Conservation (phyloP, 805 yeast species). For the Starmerella apis region DNA sequence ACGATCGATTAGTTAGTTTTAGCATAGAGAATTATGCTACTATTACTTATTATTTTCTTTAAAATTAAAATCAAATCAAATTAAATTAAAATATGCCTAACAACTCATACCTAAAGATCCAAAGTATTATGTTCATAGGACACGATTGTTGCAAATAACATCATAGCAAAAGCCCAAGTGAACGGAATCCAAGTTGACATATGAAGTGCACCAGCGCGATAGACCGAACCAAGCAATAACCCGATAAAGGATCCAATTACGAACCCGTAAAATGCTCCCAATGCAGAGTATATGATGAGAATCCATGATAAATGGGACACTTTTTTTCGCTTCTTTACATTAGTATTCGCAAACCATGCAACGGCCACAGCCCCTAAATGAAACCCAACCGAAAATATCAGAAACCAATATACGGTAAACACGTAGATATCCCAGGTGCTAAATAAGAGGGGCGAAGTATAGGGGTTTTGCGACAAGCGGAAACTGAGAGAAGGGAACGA, state of each 20-base stretch:
- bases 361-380: conserved; percentile 55
- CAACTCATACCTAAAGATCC: conserved; percentile 9
- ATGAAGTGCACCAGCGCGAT: conserved; percentile 66
- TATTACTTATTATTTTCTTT: too few relatives aligned
- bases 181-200: conserved; percentile 96
- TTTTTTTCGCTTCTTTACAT: conserved; percentile 33
- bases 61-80: not conserved
- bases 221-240: conserved; percentile 59
- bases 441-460: conserved; percentile 50
- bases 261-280: conserved; percentile 39
- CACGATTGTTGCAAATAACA: conserved; percentile 55
- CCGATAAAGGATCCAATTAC: conserved; percentile 70
- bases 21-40: not conserved
- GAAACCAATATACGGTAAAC: conserved; percentile 73
- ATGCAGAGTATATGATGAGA: conserved; percentile 34
- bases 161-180: conserved; percentile 60
- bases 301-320: conserved; percentile 32
- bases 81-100: too few relatives aligned
- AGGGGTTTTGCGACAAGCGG: conserved; percentile 26
- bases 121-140: conserved; percentile 50
- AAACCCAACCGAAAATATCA: conserved; percentile 54
- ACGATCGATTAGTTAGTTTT: not conserved
- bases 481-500: conserved; percentile 58
- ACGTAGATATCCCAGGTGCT: conserved; percentile 64
- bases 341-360: conserved; percentile 42